phyloP scores from a whole-genome alignment of 2,329 filamentous ascomycete genomes.

The Trichophyton schoenleinii region DNA sequence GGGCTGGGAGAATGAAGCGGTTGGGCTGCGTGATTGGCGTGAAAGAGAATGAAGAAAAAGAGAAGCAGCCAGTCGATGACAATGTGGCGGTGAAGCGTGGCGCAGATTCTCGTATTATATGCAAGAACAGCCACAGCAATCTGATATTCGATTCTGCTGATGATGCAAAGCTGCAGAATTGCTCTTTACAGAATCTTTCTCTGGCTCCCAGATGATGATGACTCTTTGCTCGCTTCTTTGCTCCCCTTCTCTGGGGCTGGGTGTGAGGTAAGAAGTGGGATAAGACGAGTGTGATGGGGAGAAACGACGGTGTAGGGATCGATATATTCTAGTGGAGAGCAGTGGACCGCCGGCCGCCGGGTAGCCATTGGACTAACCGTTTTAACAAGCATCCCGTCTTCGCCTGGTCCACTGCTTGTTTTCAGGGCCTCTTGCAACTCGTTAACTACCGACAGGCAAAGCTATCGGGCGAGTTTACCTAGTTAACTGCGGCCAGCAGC shows the following conservation, averaged over 20 bases:
- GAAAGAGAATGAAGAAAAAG: neutral
- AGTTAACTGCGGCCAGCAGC: neutral
- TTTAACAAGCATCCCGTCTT: neutral
- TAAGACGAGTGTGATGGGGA: neutral
- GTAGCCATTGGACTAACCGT: neutral
- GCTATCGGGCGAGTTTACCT: neutral
- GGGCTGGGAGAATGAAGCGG: constrained; percentile 3
- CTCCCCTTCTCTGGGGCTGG: neutral
- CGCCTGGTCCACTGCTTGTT: neutral
- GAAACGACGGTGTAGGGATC: neutral
- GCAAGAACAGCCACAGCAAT: neutral
- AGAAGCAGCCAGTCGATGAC: neutral
- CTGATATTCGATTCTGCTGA: neutral
- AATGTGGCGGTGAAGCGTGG: neutral
- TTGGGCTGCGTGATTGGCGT: constrained; percentile 2
- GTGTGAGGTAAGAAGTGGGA: neutral
- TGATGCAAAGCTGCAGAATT: neutral
- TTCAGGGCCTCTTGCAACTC: neutral
- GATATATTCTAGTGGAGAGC: neutral
- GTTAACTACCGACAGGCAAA: neutral
- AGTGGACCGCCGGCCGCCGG: neutral
- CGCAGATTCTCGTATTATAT: neutral
- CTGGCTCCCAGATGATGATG: neutral
- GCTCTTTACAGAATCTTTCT: neutral
- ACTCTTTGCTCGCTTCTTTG: neutral